A percentile compares a stretch with the other conserved stretches of the same genome.
phyloP scores from a whole-genome alignment of 176 grass and related monocot species.

The Typha latifolia region DNA sequence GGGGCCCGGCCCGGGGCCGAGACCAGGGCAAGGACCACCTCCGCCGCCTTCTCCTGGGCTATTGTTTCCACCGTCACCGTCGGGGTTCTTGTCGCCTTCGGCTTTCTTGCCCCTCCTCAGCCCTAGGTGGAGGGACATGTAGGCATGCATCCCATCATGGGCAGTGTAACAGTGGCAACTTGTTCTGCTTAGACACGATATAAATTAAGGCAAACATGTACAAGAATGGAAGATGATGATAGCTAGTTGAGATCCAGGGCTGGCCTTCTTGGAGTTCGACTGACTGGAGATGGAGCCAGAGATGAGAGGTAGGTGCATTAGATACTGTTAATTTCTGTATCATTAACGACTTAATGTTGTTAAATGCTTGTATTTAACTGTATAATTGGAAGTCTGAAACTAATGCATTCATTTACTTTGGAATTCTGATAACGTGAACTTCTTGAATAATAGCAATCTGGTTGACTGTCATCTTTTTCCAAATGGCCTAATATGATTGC shows the following conservation, averaged over 20 bases:
- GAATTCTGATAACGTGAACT: neutral
- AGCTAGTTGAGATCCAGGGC: neutral
- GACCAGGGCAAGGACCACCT: conserved; percentile 21
- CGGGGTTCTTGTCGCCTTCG: conserved; percentile 55
- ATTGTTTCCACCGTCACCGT: conserved; percentile 62
- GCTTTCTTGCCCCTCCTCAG: conserved; percentile 56
- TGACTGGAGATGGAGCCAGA: neutral
- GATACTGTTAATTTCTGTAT: neutral
- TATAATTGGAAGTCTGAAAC: neutral
- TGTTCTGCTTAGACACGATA: neutral
- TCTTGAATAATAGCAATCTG: neutral
- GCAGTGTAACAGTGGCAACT: neutral
- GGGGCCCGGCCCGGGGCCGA: conserved; percentile 38
- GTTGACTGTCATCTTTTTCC: too few species aligned
- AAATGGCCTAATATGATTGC: too few species aligned
- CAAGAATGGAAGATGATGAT: neutral
- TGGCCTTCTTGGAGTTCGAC: neutral
- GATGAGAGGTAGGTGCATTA: conserved; percentile 5
- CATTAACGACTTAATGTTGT: neutral
- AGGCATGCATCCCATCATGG: neutral
- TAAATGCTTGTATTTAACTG: conserved; percentile 3
- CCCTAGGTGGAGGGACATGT: conserved; percentile 76
- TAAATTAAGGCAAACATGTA: neutral
- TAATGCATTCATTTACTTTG: neutral
- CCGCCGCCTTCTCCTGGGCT: conserved; percentile 43